These are phyloP conservation scores for Trichosanthes cucumerina DNA, from an alignment of 306 rosid species.

Conservation along the genomic window DNA sequence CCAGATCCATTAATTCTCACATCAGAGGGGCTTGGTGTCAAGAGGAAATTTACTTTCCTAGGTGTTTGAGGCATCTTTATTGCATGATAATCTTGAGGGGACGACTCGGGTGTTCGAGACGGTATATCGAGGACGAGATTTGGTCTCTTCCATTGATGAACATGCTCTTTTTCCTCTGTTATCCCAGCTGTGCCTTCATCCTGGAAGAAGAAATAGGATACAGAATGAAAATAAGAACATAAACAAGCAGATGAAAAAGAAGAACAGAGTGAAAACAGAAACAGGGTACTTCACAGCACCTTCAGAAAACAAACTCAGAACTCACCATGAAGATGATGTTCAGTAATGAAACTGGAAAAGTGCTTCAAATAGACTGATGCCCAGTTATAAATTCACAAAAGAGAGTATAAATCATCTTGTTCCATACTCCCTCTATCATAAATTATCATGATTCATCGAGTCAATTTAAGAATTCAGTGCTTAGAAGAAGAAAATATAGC, in stretches of 20 bases:
- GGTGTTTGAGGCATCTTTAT: slow-evolving; percentile 78
- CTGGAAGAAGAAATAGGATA: slow-evolving; percentile 17
- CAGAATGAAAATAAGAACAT: background rate
- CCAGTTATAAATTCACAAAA: background rate
- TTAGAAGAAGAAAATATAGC: background rate
- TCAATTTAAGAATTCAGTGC: background rate
- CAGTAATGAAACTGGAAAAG: background rate
- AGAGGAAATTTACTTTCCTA: slow-evolving; percentile 69
- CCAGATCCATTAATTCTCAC: slow-evolving; percentile 29
- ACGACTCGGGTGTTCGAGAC: slow-evolving; percentile 27
- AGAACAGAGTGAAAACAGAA: background rate
- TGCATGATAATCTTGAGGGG: slow-evolving; percentile 29
- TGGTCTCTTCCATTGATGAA: slow-evolving; percentile 37
- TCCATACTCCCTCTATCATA: background rate
- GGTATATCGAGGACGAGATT: slow-evolving; percentile 64
- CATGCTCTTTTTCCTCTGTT: slow-evolving; percentile 28
- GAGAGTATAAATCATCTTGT: background rate
- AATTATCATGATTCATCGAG: background rate
- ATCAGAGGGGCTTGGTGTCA: slow-evolving; percentile 47
- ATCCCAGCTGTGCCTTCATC: slow-evolving; percentile 39
- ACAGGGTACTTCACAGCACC: background rate
- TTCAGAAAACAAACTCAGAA: background rate
- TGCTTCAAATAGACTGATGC: background rate
- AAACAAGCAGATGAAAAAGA: background rate
- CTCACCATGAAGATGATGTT: background rate